Evolutionary conservation across 108 stramenopile species (phyloP), one percentile per base, ranked within the genome.

Genomic region (Craspedostauros australis): DNA sequence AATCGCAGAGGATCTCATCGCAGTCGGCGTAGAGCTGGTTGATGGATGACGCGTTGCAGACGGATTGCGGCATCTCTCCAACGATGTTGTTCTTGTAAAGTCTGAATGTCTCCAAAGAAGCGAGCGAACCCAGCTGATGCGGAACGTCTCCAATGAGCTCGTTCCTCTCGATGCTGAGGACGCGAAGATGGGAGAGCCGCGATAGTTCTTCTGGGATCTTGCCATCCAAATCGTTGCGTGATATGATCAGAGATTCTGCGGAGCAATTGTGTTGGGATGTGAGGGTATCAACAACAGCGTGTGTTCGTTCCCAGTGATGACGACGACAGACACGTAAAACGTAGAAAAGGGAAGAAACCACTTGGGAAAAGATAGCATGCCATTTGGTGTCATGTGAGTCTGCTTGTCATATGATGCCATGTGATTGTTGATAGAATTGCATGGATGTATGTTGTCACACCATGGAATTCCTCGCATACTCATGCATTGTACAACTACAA

Each of bases 21-120:
- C 70, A 72, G 27, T 72, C 70, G 26, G 51, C 63, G 4, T 22
- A 58, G 14, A 15, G 46, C 59, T 9, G 50, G 23, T 26, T 58
- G 22, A 9, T 30, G 18, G n/a, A 21, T 41, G 16, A 15, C 51
- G 19, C 23, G 16, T 22, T 12, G 11, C 6, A 34, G 3, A 34
- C 70, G 65, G 1, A 60, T n/a, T 42, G 64, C 64, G 70, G 70
- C 29, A 72, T 50, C 8, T 15, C 27, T 38, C 70, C 70, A 27
- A 14, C 25, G 15, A 72, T 28, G 19, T 56, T 7, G 22, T 64
- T 72, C 3, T 54, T 25, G 19, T 50, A 9, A 3, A 72, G 0
- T 4, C 45, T 25, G 20, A 72, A 32, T 3, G 19, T 6, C 11
- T 30, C 29, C 11, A 72, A 39, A 33, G 15, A 21, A 26, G 45